Evolutionary conservation across 768 basidiomycete species (phyloP).

Genomic region (Auricularia sp.): DNA sequence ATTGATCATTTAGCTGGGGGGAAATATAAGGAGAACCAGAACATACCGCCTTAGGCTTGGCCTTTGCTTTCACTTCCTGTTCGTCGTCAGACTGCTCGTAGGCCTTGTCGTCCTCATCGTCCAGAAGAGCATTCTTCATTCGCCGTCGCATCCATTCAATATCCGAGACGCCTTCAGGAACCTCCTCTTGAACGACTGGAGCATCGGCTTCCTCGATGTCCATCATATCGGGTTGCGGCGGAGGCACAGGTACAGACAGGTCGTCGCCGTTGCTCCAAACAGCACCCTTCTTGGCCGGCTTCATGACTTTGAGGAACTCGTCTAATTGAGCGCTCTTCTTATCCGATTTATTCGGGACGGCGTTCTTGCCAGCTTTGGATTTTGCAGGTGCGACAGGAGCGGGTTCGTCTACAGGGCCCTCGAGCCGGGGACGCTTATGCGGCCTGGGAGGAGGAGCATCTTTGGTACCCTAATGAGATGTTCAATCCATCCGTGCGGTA

Average conservation of each 20-base stretch:
- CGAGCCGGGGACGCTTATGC: conserved; percentile 55
- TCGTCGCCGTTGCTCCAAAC: conserved; percentile 45
- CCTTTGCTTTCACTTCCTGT: conserved; percentile 12
- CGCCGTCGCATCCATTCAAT: conserved; percentile 65
- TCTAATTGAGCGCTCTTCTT: conserved; percentile 36
- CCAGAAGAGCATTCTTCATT: conserved; percentile 38
- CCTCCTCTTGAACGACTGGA: conserved; percentile 16
- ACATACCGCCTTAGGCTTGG: neutral
- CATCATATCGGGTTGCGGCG: neutral
- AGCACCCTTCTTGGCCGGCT: conserved; percentile 46
- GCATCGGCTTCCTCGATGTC: neutral
- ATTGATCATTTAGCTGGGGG: no score
- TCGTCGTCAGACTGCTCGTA: conserved; percentile 60
- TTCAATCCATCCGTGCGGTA: conserved; percentile 5
- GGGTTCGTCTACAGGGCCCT: conserved; percentile 18
- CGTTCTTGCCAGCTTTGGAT: conserved; percentile 8
- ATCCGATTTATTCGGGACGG: conserved; percentile 15
- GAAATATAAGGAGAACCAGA: no score
- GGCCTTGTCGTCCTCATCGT: conserved; percentile 30
- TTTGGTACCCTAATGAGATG: conserved; percentile 43
- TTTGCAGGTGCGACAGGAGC: conserved; percentile 4
- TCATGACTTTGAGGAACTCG: conserved; percentile 70
- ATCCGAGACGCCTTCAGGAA: conserved; percentile 42
- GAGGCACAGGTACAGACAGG: conserved; percentile 9
- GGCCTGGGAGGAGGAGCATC: conserved; percentile 59